phyloP scores from a whole-genome alignment of 163 green algal species.

The Scenedesmus sp. region DNA sequence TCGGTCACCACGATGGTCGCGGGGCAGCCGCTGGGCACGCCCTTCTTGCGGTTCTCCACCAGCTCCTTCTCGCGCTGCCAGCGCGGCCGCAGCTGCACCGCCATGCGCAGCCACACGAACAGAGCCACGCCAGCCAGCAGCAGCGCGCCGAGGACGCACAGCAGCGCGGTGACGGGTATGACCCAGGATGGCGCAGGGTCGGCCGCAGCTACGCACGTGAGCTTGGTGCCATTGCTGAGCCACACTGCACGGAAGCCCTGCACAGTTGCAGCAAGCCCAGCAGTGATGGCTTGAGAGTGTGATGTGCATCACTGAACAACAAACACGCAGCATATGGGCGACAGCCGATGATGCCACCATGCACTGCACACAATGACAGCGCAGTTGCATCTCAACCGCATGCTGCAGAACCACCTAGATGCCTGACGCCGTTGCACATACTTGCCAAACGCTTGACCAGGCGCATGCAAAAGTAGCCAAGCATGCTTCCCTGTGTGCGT shows the following conservation, averaged over 20 bases:
- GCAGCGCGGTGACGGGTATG: neutral
- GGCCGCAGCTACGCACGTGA: neutral
- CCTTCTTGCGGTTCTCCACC: constrained; percentile 23
- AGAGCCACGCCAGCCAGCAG: constrained; percentile 30
- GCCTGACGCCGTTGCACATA: too few species aligned
- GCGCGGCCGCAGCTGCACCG: constrained; percentile 41
- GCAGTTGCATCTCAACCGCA: too few species aligned
- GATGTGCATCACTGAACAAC: too few species aligned
- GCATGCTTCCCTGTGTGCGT: neutral
- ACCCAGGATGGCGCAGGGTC: constrained; percentile 1
- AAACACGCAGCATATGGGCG: too few species aligned
- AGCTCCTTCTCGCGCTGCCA: constrained; percentile 54
- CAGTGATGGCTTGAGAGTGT: too few species aligned
- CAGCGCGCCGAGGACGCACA: neutral
- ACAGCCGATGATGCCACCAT: too few species aligned
- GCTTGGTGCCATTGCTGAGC: neutral
- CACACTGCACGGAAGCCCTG: constrained; percentile 25
- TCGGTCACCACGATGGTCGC: constrained; percentile 46
- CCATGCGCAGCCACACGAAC: constrained; percentile 29
- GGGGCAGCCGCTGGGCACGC: constrained; percentile 6
- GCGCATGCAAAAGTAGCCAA: neutral
- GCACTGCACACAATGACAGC: too few species aligned
- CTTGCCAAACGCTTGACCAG: too few species aligned
- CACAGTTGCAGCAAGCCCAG: neutral
- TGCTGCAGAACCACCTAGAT: too few species aligned